These are phyloP conservation scores for Lactarius deliciosus DNA, from an alignment of 768 basidiomycete genomes.

Conservation along the genomic window DNA sequence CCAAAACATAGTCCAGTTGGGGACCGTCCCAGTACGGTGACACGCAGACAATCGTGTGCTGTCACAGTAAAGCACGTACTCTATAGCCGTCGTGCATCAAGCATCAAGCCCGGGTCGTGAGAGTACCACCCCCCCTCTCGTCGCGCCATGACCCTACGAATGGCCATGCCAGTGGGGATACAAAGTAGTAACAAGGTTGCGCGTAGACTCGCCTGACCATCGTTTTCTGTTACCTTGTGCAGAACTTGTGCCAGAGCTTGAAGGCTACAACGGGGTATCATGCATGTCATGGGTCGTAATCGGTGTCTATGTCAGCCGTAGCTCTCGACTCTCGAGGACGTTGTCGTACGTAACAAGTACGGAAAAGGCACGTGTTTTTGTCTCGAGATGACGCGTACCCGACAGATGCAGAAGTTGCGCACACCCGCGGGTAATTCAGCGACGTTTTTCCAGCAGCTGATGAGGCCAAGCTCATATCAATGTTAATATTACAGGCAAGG, in stretches of 20 bases:
- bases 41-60: not conserved
- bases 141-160: not conserved
- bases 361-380: not conserved
- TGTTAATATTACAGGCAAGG: not conserved
- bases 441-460: not conserved
- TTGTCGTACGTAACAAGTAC: not conserved
- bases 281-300: too few species aligned
- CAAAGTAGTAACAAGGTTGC: not conserved
- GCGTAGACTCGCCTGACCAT: not conserved
- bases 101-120: not conserved
- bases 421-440: not conserved
- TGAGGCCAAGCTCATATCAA: not conserved
- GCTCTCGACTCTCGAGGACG: not conserved
- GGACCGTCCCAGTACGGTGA: not conserved
- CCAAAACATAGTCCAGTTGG: not conserved
- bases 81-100: not conserved
- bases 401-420: not conserved
- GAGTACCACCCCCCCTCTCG: not conserved
- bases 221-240: not conserved
- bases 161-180: not conserved
- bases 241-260: not conserved
- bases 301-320: too few species aligned
- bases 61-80: not conserved
- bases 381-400: not conserved
- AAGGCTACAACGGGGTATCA: not conserved